Conservation (phyloP, 2,329 filamentous ascomycete genomes). For the Alternaria postmessia region DNA sequence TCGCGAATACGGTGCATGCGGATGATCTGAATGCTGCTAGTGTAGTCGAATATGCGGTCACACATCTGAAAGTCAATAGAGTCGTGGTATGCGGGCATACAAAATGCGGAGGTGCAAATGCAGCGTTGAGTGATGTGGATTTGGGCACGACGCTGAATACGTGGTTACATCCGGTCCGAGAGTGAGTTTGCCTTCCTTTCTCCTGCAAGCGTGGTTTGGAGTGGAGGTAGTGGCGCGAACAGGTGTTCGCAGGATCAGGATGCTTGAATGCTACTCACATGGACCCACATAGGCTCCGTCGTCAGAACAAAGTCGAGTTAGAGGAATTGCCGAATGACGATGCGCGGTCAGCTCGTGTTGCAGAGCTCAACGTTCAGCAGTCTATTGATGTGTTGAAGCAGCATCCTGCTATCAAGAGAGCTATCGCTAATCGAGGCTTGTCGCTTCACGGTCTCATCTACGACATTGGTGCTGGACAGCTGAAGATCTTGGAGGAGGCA, state of each 20-base stretch:
- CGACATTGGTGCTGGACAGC: slow-evolving; percentile 66
- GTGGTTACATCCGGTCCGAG: slow-evolving; percentile 67
- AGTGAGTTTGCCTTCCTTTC: slow-evolving; percentile 30
- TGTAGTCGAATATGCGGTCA: slow-evolving; percentile 82
- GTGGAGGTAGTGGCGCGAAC: neutral
- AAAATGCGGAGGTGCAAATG: slow-evolving; percentile 66
- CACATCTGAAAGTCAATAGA: slow-evolving; percentile 71
- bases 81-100: slow-evolving; percentile 70
- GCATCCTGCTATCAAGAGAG: slow-evolving; percentile 74
- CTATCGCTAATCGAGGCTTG: slow-evolving; percentile 73
- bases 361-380: slow-evolving; percentile 78
- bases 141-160: slow-evolving; percentile 66
- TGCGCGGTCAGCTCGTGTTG: slow-evolving; percentile 67
- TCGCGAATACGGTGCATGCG: slow-evolving; percentile 69
- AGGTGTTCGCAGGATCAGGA: neutral
- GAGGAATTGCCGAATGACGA: slow-evolving; percentile 55
- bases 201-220: neutral
- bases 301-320: slow-evolving; percentile 61
- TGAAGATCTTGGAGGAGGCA: slow-evolving; percentile 60
- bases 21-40: slow-evolving; percentile 76
- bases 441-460: slow-evolving; percentile 82
- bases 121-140: slow-evolving; percentile 63
- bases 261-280: neutral
- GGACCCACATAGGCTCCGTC: slow-evolving; percentile 51
- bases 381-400: slow-evolving; percentile 73